Evolutionary conservation across 441 rosid species (phyloP).

Genomic region (Cnidoscolus chayamansa): DNA sequence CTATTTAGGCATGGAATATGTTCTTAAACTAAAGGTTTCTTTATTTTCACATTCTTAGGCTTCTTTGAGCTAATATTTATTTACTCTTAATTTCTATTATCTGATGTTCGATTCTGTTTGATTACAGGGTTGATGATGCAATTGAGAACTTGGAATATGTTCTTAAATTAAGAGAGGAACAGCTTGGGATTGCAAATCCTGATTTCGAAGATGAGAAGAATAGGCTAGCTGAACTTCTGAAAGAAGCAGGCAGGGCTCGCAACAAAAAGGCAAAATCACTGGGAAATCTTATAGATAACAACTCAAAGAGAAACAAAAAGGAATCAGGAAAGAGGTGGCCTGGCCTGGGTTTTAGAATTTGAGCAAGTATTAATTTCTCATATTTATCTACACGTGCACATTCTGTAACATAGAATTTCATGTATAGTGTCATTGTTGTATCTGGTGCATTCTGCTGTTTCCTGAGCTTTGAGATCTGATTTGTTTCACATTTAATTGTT

Average conservation of each 20-base stretch:
- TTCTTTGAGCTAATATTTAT: neutral
- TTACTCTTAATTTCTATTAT: neutral
- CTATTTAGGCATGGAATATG: no score
- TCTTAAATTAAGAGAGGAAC: slow-evolving; percentile 87
- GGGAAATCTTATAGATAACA: slow-evolving; percentile 85
- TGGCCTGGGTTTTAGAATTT: slow-evolving; percentile 80
- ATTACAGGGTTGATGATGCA: slow-evolving; percentile 86
- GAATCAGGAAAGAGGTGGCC: slow-evolving; percentile 79
- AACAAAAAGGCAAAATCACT: slow-evolving; percentile 92
- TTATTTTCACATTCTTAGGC: no score
- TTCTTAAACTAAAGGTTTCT: no score
- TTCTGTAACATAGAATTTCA: slow-evolving; percentile 46
- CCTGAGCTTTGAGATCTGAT: slow-evolving; percentile 23
- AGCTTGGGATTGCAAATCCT: slow-evolving; percentile 93
- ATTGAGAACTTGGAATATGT: slow-evolving; percentile 90
- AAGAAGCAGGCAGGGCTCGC: slow-evolving; percentile 88
- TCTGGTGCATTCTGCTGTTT: slow-evolving; percentile 30
- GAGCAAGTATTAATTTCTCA: slow-evolving; percentile 10
- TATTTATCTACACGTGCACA: slow-evolving; percentile 30
- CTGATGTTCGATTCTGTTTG: slow-evolving; percentile 8
- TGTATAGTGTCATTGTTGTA: slow-evolving; percentile 46
- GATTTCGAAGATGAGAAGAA: slow-evolving; percentile 94
- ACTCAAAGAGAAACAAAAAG: slow-evolving; percentile 75
- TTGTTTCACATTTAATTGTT: slow-evolving; percentile 15
- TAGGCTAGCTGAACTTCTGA: slow-evolving; percentile 84